Evolutionary conservation across 306 rosid genomes (phyloP), one percentile per base, ranked within the genome.

Genomic region (Vigna mungo): DNA sequence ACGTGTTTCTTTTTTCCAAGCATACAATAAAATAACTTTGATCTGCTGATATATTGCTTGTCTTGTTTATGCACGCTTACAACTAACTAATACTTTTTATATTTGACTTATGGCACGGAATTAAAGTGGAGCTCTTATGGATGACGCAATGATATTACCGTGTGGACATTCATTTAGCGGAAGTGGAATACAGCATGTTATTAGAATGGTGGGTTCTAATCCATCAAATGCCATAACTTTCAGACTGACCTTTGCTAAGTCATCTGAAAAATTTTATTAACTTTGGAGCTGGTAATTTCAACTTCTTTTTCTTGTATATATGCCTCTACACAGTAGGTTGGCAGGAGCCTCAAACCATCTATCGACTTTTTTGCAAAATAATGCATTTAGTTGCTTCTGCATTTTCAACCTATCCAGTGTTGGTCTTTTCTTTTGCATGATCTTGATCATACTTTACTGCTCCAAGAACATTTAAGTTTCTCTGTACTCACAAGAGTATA

Each of bases 111-210:
- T 76, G 48, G 49, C 61, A 9, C 71, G 17, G 77, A 64, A 82
- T 78, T 86, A 54, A 88, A 96, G 99, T 78, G 94, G 97, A 53
- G 84, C 89, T 76, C 96, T 96, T 27, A 96, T 96, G 99, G 96
- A 96, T 48, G 99, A 96, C 63, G 99, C 99, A 10, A 85, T 96
- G 97, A 96, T 96, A 89, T 83, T 96, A 81, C 93, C 99, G 48
- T 96, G 99, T 70, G 99, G 99, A n/a, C 99, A 96, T 87, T 96
- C 99, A 65, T 96, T 92, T 60, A 92, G 99, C 39, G 84, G 96
- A 49, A 89, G 90, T 65, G 99, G 99, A 80, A 88, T 93, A 83
- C 90, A 89, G 68, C 97, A 88, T 39, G 97, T 93, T 83, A 77
- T 87, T 81, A 88, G 93, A 85, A 81, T 86, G 93, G 99, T 96